Base-by-base conservation (phyloP, 164 flowering plant genomes). In the Magnolia sinica region DNA sequence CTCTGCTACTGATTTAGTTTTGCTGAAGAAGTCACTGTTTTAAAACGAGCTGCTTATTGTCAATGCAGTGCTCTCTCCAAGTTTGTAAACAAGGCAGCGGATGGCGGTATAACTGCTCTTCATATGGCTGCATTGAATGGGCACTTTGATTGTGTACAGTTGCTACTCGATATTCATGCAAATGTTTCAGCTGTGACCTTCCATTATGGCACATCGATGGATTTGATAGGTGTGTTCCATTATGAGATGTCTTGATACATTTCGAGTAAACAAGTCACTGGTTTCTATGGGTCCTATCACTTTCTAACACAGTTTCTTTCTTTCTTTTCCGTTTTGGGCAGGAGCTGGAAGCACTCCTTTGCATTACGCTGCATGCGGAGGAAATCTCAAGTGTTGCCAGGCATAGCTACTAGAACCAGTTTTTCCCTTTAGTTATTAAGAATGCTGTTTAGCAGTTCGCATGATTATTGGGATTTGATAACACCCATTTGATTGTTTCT, bases 361-460 rank as follows among this genome's bases (percentile, higher is more conserved):
- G 89, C 98, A 96, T 76, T 96, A 94, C 86, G 96, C 99, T 79
- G 99, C 98, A 73, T 94, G 97, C 81, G 98, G 97, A 72, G 99
- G 99, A 73, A 92, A 96, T 76, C 83, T 92, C 76, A 92, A 96
- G 75, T 92, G 99, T 78, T 96, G 99, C 81, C 99, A 96, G 97
- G 99, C 84, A 84, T 29, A 65, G 13, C 71, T 68, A 64, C 24
- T 52, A 68, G 7, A 55, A 23, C 9, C 49, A 68, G 11, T 23
- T 27, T 50, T 65, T 68, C 71, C 18, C 13, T 68, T 31, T 14
- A 37, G 29, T 7, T 68, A 19, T 37, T 68, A 68, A 29, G 18
- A 5, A 68, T n/a, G 68, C 24, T 37, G 7, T 68, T 16, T 68
- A 8, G 18, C n/a, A 16, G 50, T 31, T 27, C 3, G 13, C 13